These are phyloP conservation scores for Globisporangium lucens DNA, from an alignment of 352 stramenopile genomes.

Conservation along the genomic window DNA sequence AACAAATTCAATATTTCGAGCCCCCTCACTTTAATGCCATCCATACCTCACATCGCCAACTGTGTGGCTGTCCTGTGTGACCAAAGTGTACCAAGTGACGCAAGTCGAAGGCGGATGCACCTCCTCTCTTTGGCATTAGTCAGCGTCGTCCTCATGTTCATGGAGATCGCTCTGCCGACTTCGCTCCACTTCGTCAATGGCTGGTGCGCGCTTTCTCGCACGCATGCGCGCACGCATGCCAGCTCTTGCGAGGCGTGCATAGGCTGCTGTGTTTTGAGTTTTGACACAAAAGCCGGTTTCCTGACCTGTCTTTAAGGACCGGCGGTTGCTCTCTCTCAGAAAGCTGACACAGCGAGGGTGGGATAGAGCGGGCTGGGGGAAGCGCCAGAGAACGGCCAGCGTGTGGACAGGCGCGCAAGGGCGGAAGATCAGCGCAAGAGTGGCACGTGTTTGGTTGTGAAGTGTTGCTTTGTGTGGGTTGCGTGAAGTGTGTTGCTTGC, in stretches of 20 bases:
- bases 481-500: neutral
- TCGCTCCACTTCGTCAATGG: neutral
- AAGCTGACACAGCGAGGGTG: neutral
- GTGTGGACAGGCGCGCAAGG: constrained; percentile 7
- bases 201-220: neutral
- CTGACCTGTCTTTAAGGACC: neutral
- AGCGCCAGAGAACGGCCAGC: neutral
- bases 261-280: neutral
- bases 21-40: constrained; percentile 5
- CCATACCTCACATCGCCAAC: neutral
- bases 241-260: neutral
- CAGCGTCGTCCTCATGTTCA: neutral
- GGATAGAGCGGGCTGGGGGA: constrained; percentile 11
- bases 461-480: neutral
- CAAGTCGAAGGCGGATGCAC: neutral
- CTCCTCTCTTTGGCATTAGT: neutral
- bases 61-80: neutral
- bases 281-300: neutral
- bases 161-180: neutral
- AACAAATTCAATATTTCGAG: neutral
- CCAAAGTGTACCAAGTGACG: neutral
- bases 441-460: neutral
- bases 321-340: neutral
- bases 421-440: constrained; percentile 7
- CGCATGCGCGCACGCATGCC: constrained; percentile 7